Evolutionary conservation across 306 rosid genomes (phyloP).

Genomic region (Vigna unguiculata): DNA sequence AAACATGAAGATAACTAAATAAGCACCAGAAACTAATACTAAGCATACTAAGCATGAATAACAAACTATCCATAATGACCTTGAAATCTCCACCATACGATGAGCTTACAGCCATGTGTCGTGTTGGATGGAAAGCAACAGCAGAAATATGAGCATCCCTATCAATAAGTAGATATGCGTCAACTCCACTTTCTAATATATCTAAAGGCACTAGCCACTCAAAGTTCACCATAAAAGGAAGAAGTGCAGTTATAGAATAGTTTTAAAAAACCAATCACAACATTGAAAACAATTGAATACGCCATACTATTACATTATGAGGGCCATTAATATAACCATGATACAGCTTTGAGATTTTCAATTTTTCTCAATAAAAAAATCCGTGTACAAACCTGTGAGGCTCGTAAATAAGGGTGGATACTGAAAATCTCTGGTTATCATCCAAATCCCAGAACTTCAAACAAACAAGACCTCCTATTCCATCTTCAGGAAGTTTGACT

Average conservation of each 20-base stretch:
- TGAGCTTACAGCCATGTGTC: conserved; percentile 78
- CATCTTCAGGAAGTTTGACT: conserved; percentile 82
- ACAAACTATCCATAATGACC: conserved; percentile 53
- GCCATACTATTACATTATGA: conserved; percentile 20
- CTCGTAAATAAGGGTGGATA: conserved; percentile 87
- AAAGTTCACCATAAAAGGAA: conserved; percentile 33
- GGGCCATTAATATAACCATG: conserved; percentile 2
- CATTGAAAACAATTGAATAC: conserved; percentile 1
- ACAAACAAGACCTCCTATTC: conserved; percentile 82
- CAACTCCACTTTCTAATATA: conserved; percentile 31
- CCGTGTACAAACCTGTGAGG: conserved; percentile 81
- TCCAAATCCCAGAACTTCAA: conserved; percentile 88
- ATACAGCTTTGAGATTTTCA: not conserved
- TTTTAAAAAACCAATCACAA: conserved; percentile 3
- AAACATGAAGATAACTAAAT: conserved; percentile 43
- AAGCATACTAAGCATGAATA: conserved; percentile 25
- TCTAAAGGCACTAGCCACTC: conserved; percentile 12
- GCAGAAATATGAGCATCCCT: conserved; percentile 90
- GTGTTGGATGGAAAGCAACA: conserved; percentile 77
- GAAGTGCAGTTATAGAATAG: conserved; percentile 16
- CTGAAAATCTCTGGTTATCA: conserved; percentile 65
- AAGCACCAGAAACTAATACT: conserved; percentile 20
- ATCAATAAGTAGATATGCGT: conserved; percentile 35
- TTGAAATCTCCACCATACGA: conserved; percentile 97
- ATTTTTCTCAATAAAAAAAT: conserved; percentile 23